Base-by-base conservation (phyloP, 208 protist species). In the Acanthamoeba lenticulata region DNA sequence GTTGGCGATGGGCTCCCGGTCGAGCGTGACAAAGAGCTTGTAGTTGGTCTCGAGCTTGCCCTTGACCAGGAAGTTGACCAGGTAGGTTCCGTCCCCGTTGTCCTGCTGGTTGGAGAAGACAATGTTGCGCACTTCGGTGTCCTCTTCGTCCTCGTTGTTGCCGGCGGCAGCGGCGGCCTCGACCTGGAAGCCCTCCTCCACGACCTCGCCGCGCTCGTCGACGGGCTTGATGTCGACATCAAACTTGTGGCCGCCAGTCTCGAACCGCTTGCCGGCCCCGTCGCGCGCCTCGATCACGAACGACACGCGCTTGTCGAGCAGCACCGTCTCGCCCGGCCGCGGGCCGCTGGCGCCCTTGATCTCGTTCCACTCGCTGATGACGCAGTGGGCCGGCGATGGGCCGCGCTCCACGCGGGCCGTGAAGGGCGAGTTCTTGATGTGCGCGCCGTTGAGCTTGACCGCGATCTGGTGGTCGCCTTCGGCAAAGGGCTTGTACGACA, bases 401-500 rank as follows among this genome's bases (percentile, higher is more conserved):
- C 83, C 83, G 55, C 57, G 47, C 57, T 69, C 36, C 15, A 90
- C 57, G 29, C 67, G 62, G 32, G 83, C 83, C n/a, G 83, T 90
- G 52, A 67, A 90, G 32, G 83, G 83, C 32, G 55, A 72, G 34
- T 57, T 60, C 57, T 90, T 90, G 57, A 90, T 90, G 42, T 85
- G 74, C 32, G 42, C 40, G n/a, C 83, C 83, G 36, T 90, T 90
- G 38, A 90, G 57, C 57, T 90, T 90, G 21, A 90, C 83, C 21
- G 47, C 17, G 49, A 90, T 90, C 55, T 90, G 47, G 32, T 90
- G 83, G 47, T 62, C 55, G 83, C 83, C 83, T 17, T 36, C 32
- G 52, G 49, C 34, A n/a, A 90, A 90, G 29, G 83, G 49, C 83
- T 90, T 90, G 57, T 90, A 90, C 7, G 83, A 60, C 83, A 90